Percentiles rank a stretch among this genome's conserved stretches.
These are phyloP conservation scores for Epithemia pelagica DNA, from an alignment of 108 stramenopile genomes.

Conservation along the genomic window DNA sequence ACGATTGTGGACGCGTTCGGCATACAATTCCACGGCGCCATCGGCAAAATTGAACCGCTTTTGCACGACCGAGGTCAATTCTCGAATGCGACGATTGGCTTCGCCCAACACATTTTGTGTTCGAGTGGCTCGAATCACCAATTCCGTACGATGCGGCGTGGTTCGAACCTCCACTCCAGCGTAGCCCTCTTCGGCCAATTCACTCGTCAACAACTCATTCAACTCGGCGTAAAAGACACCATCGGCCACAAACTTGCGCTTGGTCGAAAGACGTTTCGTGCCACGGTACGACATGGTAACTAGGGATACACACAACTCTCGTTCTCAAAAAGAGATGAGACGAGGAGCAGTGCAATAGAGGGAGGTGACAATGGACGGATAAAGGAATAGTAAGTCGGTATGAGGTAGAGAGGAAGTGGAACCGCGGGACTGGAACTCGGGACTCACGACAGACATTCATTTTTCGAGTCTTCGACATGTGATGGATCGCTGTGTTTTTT, in stretches of 20 bases:
- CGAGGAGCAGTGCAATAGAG: too few relatives aligned
- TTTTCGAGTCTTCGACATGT: too few relatives aligned
- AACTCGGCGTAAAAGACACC: slow-evolving; percentile 99
- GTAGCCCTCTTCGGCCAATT: slow-evolving; percentile 98
- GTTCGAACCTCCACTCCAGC: slow-evolving; percentile 98
- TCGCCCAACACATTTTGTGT: slow-evolving; percentile 99
- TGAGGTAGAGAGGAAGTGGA: too few relatives aligned
- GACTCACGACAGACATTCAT: too few relatives aligned
- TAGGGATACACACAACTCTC: too few relatives aligned
- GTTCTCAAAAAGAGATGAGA: too few relatives aligned
- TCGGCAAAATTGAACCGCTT: slow-evolving; percentile 99
- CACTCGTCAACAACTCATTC: slow-evolving; percentile 96
- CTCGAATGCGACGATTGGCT: slow-evolving; percentile 99
- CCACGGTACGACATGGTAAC: slow-evolving; percentile 24
- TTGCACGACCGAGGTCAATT: slow-evolving; percentile 97
- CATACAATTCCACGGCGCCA: slow-evolving; percentile 97
- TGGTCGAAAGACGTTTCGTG: slow-evolving; percentile 86
- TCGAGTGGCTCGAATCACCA: slow-evolving; percentile 99
- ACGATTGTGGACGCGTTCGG: slow-evolving; percentile 97
- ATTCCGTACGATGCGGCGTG: slow-evolving; percentile 97
- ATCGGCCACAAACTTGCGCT: slow-evolving; percentile 99
- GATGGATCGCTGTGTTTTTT: too few relatives aligned
- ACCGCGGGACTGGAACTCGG: too few relatives aligned
- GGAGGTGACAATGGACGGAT: too few relatives aligned
- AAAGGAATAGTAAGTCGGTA: too few relatives aligned